Evolutionary conservation across 495 filamentous ascomycete genomes (phyloP).

Genomic region (Talaromyces proteolyticus): DNA sequence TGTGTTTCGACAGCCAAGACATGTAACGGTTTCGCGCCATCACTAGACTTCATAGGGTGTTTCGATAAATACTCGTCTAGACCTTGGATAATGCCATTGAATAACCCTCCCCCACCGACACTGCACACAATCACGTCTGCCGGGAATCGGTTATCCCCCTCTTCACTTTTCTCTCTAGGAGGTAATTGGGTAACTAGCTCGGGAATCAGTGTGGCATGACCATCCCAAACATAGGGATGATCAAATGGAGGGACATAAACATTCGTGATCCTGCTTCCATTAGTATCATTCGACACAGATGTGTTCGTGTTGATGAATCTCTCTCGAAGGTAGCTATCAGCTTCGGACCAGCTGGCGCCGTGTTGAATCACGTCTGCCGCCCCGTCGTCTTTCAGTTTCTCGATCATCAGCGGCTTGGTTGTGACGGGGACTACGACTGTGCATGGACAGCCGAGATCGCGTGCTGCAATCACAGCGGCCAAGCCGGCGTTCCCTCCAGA

Average conservation of each 20-base stretch:
- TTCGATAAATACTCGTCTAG: slow-evolving; percentile 41
- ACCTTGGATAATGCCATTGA: slow-evolving; percentile 69
- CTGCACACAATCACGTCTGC: slow-evolving; percentile 70
- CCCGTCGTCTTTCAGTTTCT: slow-evolving; percentile 60
- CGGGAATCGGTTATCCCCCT: slow-evolving; percentile 13
- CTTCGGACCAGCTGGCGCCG: slow-evolving; percentile 72
- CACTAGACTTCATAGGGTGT: neutral
- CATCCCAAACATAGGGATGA: slow-evolving; percentile 72
- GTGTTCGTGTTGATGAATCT: slow-evolving; percentile 56
- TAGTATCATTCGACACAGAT: too few relatives aligned
- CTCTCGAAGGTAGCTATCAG: slow-evolving; percentile 62
- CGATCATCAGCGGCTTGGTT: slow-evolving; percentile 61
- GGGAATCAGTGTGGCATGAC: slow-evolving; percentile 59
- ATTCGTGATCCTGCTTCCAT: slow-evolving; percentile 44
- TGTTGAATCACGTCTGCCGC: slow-evolving; percentile 62
- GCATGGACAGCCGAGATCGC: slow-evolving; percentile 50
- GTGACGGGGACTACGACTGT: slow-evolving; percentile 73
- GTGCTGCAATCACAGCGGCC: slow-evolving; percentile 75
- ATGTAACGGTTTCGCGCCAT: slow-evolving; percentile 24
- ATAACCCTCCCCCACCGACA: slow-evolving; percentile 83
- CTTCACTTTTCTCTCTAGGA: slow-evolving; percentile 9
- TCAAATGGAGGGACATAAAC: slow-evolving; percentile 71
- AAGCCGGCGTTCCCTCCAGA: slow-evolving; percentile 88
- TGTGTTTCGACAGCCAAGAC: slow-evolving; percentile 75
- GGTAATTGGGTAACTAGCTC: slow-evolving; percentile 60